These are phyloP conservation scores for Mycena alexandri DNA, from an alignment of 768 basidiomycete genomes.

Conservation along the genomic window DNA sequence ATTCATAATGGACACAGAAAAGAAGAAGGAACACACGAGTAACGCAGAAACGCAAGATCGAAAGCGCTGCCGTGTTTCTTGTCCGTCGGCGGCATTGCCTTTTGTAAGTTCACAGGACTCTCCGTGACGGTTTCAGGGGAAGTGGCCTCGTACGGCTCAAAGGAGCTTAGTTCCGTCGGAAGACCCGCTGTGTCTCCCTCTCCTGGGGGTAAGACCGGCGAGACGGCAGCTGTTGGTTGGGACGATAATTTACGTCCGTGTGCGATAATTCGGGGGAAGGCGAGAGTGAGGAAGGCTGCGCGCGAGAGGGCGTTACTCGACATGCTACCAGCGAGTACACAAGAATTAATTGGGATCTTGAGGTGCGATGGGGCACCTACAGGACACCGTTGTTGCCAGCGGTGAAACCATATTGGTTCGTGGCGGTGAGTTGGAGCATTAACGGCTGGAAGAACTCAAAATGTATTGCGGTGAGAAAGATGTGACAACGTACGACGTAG, in stretches of 20 bases:
- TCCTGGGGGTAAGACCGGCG: not conserved
- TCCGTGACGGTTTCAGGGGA: not conserved
- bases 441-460: constrained; percentile 20
- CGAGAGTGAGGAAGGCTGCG: constrained; percentile 34
- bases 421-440: constrained; percentile 37
- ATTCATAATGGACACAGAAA: not conserved
- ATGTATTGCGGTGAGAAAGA: not conserved
- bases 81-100: constrained; percentile 1
- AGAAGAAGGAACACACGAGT: constrained; percentile 21
- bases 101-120: not conserved
- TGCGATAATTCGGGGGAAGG: constrained; percentile 30
- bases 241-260: constrained; percentile 12
- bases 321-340: constrained; percentile 30
- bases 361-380: constrained; percentile 16
- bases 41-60: constrained; percentile 32
- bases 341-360: too few relatives aligned
- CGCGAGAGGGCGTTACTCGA: constrained; percentile 34
- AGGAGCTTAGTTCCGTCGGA: not conserved
- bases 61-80: constrained; percentile 15
- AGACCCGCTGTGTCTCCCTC: not conserved
- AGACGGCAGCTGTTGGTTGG: not conserved
- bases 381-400: constrained; percentile 32
- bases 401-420: constrained; percentile 35
- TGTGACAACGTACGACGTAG: constrained; percentile 23
- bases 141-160: not conserved